Percentiles rank a stretch among this genome's conserved stretches.
Conservation (phyloP, 306 rosid genomes). For the Biancaea sappan region DNA sequence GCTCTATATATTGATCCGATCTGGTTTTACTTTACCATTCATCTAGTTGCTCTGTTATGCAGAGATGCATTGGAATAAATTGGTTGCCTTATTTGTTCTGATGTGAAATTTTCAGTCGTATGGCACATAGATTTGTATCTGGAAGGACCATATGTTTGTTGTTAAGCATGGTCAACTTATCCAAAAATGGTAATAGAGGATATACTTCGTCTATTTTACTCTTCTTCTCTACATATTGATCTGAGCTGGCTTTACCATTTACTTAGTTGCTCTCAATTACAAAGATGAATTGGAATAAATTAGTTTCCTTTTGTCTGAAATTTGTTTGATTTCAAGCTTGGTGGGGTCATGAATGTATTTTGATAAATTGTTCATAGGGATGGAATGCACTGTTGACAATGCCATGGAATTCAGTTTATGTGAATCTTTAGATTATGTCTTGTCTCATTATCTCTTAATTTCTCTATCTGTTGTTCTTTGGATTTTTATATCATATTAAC, state of each 20-base stretch:
- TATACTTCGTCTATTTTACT: background rate
- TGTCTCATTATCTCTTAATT: background rate
- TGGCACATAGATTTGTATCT: too few relatives aligned
- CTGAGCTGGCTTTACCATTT: slow-evolving; percentile 16
- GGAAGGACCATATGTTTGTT: too few relatives aligned
- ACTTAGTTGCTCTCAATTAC: background rate
- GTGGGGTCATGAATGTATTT: background rate
- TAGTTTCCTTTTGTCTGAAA: background rate
- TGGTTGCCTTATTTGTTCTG: background rate
- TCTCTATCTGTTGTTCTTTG: background rate
- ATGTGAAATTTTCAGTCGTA: too few relatives aligned
- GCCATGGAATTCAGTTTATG: background rate
- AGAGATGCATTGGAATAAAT: background rate
- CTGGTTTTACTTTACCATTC: slow-evolving; percentile 22
- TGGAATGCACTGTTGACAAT: background rate
- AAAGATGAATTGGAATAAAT: background rate
- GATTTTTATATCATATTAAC: background rate
- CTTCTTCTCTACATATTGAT: background rate
- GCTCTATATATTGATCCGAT: background rate
- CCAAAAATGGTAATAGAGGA: background rate
- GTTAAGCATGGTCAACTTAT: too few relatives aligned
- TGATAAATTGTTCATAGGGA: background rate
- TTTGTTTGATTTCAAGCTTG: background rate
- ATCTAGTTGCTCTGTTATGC: background rate
- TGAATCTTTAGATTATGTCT: background rate